Evolutionary conservation across 352 stramenopile genomes (phyloP).

Genomic region (Phytophthora boehmeriae): DNA sequence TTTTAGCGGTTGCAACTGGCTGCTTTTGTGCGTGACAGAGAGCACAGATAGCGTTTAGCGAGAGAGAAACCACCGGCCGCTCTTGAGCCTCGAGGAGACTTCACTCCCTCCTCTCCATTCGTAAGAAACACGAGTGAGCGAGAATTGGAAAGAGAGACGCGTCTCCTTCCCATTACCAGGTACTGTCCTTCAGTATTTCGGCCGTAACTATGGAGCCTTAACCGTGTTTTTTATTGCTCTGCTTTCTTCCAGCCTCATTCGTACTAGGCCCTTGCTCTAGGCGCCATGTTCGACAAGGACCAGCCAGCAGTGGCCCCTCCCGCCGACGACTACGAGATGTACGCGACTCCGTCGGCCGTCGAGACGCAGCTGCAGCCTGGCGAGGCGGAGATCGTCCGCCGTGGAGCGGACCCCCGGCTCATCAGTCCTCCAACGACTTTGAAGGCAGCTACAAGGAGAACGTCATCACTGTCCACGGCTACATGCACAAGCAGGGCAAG

Average conservation of each 20-base stretch:
- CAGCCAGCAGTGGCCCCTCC: constrained; percentile 34
- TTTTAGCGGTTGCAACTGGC: constrained; percentile 1
- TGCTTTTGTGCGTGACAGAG: constrained; percentile 1
- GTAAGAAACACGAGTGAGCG: constrained; percentile 43
- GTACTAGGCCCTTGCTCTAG: constrained; percentile 14
- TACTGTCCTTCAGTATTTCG: too few relatives aligned
- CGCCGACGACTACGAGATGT: constrained; percentile 66
- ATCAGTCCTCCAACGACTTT: constrained; percentile 37
- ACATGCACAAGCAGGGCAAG: constrained; percentile 84
- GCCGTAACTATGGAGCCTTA: constrained; percentile 1
- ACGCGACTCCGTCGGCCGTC: constrained; percentile 62
- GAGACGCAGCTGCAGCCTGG: constrained; percentile 38
- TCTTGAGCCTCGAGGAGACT: not conserved
- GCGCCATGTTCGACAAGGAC: constrained; percentile 67
- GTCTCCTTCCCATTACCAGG: not conserved
- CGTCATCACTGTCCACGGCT: constrained; percentile 81
- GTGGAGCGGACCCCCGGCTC: constrained; percentile 29
- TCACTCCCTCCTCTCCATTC: constrained; percentile 18
- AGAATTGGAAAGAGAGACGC: constrained; percentile 19
- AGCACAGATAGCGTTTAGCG: constrained; percentile 8
- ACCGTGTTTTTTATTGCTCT: too few relatives aligned
- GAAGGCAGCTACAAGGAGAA: constrained; percentile 58
- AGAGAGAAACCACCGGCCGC: constrained; percentile 30
- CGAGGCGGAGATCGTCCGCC: constrained; percentile 68
- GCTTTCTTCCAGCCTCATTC: constrained; percentile 36